phyloP scores from a whole-genome alignment of 495 filamentous ascomycete genomes.

The Jackrogersella minutella region DNA sequence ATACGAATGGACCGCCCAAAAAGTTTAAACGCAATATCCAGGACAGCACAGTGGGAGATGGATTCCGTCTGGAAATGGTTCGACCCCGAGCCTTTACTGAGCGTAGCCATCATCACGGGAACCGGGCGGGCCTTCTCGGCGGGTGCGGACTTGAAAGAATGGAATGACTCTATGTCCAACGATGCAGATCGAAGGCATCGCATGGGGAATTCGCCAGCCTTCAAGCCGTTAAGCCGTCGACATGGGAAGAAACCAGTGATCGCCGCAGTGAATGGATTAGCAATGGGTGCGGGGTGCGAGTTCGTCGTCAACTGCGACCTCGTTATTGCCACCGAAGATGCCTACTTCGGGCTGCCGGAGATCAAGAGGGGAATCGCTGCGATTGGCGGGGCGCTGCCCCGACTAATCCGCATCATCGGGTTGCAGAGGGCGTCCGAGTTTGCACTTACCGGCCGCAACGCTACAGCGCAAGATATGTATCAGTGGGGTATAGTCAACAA shows the following conservation, averaged over 20 bases:
- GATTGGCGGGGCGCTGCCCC: conserved; percentile 75
- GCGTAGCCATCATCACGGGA: conserved; percentile 62
- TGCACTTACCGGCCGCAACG: conserved; percentile 71
- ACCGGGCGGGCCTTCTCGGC: conserved; percentile 63
- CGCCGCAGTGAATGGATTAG: conserved; percentile 80
- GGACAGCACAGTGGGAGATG: conserved; percentile 54
- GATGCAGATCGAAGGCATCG: conserved; percentile 44
- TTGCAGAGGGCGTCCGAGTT: conserved; percentile 77
- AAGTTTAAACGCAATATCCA: conserved; percentile 59
- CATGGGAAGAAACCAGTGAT: conserved; percentile 74
- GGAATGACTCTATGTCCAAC: conserved; percentile 46
- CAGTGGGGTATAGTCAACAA: conserved; percentile 79
- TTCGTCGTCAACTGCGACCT: conserved; percentile 78
- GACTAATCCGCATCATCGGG: conserved; percentile 73
- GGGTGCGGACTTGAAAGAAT: conserved; percentile 65
- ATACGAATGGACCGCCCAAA: conserved; percentile 63
- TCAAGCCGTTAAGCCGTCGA: conserved; percentile 59
- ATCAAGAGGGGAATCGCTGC: conserved; percentile 75
- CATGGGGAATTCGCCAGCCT: conserved; percentile 63
- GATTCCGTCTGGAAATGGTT: conserved; percentile 57
- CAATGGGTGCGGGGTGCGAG: conserved; percentile 80
- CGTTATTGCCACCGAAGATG: conserved; percentile 67
- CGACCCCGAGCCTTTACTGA: conserved; percentile 55
- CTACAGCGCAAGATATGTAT: conserved; percentile 69
- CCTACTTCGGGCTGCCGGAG: conserved; percentile 75